Evolutionary conservation across 202 grass and related monocot genomes (phyloP).

Genomic region (Saccharum hybrid): DNA sequence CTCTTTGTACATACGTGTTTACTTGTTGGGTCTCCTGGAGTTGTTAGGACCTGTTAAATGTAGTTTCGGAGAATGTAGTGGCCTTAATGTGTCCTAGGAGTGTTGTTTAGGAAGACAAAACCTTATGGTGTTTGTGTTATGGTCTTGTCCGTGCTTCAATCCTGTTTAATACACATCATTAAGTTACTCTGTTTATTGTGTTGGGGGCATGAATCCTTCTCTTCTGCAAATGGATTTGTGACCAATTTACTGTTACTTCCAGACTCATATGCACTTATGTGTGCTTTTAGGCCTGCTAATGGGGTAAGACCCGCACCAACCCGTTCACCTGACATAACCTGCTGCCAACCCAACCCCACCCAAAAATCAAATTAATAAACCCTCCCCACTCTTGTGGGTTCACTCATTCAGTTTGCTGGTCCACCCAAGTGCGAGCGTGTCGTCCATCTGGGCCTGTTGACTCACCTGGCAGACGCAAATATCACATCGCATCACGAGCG

Average conservation of each 20-base stretch:
- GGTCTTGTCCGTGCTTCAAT: background rate
- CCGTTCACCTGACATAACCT: no score
- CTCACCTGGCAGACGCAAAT: background rate
- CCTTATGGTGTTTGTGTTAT: background rate
- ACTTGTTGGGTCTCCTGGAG: background rate
- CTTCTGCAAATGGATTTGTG: constrained; percentile 3
- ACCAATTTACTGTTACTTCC: background rate
- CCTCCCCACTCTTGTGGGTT: no score
- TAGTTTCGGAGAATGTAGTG: background rate
- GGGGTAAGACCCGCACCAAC: background rate
- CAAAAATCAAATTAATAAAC: background rate
- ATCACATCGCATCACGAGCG: background rate
- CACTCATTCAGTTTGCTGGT: no score
- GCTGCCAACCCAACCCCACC: background rate
- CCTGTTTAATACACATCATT: background rate
- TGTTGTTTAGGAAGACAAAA: constrained; percentile 11
- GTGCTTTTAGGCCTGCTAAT: background rate
- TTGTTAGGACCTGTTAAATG: constrained; percentile 26
- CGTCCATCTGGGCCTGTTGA: background rate
- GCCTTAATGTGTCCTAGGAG: background rate
- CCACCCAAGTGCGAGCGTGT: background rate
- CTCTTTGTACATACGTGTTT: constrained; percentile 31
- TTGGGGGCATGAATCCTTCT: background rate
- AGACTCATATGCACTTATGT: background rate
- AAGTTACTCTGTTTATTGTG: background rate